Evolutionary conservation across 106 monocot genomes (phyloP).

Genomic region (Dioscorea zingiberensis): DNA sequence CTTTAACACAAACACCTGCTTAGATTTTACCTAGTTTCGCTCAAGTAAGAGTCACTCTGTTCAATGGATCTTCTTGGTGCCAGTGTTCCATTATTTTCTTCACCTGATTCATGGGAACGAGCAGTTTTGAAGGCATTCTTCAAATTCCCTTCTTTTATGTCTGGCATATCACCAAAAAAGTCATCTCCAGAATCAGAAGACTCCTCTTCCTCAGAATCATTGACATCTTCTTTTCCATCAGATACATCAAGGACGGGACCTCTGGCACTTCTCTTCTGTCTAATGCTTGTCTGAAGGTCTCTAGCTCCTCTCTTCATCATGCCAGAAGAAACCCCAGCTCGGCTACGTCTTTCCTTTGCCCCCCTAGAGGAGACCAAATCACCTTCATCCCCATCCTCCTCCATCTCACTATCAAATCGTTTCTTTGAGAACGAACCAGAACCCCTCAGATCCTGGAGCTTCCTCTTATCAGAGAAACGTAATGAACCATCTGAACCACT

Average conservation of each 20-base stretch:
- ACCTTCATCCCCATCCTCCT: constrained; percentile 12
- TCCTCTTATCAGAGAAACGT: too few relatives aligned
- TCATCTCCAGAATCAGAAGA: constrained; percentile 34
- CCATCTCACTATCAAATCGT: constrained; percentile 22
- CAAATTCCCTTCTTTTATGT: constrained; percentile 12
- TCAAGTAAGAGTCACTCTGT: constrained; percentile 40
- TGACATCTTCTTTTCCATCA: constrained; percentile 29
- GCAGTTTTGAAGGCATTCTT: neutral
- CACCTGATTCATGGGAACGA: neutral
- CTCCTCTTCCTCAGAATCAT: constrained; percentile 24
- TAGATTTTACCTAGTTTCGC: constrained; percentile 44
- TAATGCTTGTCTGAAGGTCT: constrained; percentile 10
- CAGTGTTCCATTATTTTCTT: constrained; percentile 9
- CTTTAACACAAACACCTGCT: neutral
- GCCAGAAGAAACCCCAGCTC: constrained; percentile 13
- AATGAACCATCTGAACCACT: neutral
- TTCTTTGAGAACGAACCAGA: constrained; percentile 6
- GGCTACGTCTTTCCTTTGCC: constrained; percentile 10
- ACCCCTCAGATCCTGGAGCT: neutral
- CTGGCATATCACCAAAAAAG: constrained; percentile 18
- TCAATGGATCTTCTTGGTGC: neutral
- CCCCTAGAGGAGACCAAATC: constrained; percentile 7
- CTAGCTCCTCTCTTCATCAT: constrained; percentile 29
- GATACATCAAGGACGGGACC: constrained; percentile 11
- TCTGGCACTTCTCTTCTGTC: constrained; percentile 3